Evolutionary conservation across 345 rosid species (phyloP).

Genomic region (Raphanus raphanistrum): DNA sequence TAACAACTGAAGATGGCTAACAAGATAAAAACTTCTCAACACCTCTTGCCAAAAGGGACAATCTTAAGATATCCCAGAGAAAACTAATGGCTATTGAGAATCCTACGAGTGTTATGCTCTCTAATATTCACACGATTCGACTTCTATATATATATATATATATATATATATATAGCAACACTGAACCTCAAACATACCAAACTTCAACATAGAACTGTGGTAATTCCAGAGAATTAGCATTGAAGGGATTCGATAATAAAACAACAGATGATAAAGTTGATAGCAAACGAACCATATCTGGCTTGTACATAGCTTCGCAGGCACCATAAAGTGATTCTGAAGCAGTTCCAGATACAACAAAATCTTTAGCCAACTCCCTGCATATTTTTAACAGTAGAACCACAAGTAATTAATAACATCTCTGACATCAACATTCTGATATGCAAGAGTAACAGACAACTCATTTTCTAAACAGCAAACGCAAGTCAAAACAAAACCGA

Average conservation of each 20-base stretch:
- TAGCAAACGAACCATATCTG: slow-evolving; percentile 71
- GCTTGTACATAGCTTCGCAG: slow-evolving; percentile 90
- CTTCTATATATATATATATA: no score
- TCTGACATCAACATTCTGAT: background rate
- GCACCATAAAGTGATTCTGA: slow-evolving; percentile 96
- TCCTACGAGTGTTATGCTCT: background rate
- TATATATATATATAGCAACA: no score
- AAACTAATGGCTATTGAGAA: no score
- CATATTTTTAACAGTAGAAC: slow-evolving; percentile 9
- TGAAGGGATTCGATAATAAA: background rate
- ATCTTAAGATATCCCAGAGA: no score
- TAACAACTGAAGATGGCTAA: background rate
- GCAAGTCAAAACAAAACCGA: no score
- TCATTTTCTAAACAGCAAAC: background rate
- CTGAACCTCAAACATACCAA: background rate
- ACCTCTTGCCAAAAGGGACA: no score
- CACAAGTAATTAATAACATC: background rate
- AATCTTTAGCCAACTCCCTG: slow-evolving; percentile 95
- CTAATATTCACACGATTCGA: no score
- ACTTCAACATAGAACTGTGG: no score
- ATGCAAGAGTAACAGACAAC: background rate
- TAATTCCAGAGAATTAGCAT: background rate
- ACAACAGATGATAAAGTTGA: slow-evolving; percentile 1
- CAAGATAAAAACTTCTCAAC: no score
- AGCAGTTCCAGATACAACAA: slow-evolving; percentile 95